These are phyloP conservation scores for Fusarium sp. DNA, from an alignment of 2,329 filamentous ascomycete genomes.

Conservation along the genomic window DNA sequence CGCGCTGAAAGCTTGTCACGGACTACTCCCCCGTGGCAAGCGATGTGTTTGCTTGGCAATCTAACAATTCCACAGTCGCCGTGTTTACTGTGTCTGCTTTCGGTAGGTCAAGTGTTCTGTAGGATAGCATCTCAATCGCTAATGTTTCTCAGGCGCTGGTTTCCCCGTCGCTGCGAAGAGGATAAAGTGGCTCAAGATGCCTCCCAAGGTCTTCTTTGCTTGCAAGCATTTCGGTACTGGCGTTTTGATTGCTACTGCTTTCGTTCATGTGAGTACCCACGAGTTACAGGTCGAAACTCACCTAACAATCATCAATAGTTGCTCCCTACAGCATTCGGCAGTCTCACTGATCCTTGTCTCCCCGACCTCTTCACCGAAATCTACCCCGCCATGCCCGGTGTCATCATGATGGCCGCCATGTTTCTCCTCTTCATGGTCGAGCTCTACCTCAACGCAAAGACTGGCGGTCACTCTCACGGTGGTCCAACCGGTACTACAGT, in stretches of 20 bases:
- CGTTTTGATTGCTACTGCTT: conserved; percentile 76
- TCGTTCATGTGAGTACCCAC: conserved; percentile 67
- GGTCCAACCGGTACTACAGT: conserved; percentile 56
- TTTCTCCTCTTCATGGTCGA: conserved; percentile 70
- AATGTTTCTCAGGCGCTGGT: conserved; percentile 51
- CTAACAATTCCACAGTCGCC: conserved; percentile 33
- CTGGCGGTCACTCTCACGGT: conserved; percentile 67
- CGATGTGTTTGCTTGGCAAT: background rate
- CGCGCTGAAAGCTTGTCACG: background rate
- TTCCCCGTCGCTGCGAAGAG: conserved; percentile 65
- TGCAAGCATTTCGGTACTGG: conserved; percentile 76
- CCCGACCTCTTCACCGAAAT: conserved; percentile 67
- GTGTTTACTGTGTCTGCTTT: conserved; percentile 42
- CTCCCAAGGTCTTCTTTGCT: conserved; percentile 65
- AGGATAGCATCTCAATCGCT: background rate
- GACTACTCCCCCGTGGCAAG: background rate
- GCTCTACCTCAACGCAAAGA: conserved; percentile 68
- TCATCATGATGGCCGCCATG: conserved; percentile 71
- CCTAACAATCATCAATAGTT: conserved; percentile 48
- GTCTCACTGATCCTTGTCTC: conserved; percentile 62
- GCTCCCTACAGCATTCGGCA: conserved; percentile 67
- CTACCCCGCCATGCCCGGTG: conserved; percentile 69
- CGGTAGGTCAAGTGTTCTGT: conserved; percentile 15
- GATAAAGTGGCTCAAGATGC: conserved; percentile 66
- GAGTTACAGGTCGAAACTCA: fast-evolving